These are phyloP conservation scores for Daphne laureola DNA, from an alignment of 441 rosid species.

Conservation along the genomic window DNA sequence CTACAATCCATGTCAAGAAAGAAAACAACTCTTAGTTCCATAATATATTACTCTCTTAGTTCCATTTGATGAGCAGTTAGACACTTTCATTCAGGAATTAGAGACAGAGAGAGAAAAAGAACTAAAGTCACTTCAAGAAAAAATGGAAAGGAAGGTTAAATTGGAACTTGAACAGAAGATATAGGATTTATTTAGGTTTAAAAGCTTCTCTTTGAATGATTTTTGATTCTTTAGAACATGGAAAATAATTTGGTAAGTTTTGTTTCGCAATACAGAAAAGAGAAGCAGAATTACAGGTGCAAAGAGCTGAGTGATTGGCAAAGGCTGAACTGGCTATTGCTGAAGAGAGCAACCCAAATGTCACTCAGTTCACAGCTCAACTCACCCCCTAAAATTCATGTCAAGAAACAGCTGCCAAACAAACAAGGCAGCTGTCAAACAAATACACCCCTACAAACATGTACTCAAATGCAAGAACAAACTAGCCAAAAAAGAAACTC, in stretches of 20 bases:
- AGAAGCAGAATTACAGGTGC: conserved; percentile 55
- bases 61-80: conserved; percentile 9
- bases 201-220: conserved; percentile 10
- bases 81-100: conserved; percentile 52
- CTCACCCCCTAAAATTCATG: no score
- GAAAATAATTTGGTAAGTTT: conserved; percentile 20
- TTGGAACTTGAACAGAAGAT: conserved; percentile 84
- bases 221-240: conserved; percentile 10
- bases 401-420: no score
- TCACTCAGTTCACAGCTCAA: no score
- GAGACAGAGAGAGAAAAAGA: conserved; percentile 89
- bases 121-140: conserved; percentile 79
- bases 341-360: no score
- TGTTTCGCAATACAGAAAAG: conserved; percentile 45
- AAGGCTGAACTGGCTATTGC: conserved; percentile 73
- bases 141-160: conserved; percentile 73
- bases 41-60: conserved; percentile 4
- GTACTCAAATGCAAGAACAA: no score
- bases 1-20: no score
- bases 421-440: no score
- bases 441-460: no score
- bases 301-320: conserved; percentile 57
- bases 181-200: conserved; percentile 6
- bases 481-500: no score
- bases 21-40: no score